Evolutionary conservation across 2,329 filamentous ascomycete genomes (phyloP).

Genomic region (Plectosphaerella plurivora): DNA sequence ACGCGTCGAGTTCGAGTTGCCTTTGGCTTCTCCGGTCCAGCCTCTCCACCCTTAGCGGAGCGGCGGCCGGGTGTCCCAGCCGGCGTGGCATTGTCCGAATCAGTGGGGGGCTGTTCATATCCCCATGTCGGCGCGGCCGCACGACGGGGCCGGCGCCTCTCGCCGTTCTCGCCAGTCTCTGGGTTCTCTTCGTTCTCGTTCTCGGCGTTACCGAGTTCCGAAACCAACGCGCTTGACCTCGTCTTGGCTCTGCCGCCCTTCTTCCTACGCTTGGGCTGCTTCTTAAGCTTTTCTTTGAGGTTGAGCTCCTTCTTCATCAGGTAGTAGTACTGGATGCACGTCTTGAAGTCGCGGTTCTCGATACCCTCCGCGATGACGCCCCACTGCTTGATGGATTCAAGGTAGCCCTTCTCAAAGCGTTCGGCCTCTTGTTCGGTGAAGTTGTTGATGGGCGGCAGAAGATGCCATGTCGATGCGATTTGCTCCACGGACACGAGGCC

Average conservation of each 20-base stretch:
- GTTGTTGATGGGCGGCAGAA: conserved; percentile 68
- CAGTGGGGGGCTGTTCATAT: conserved; percentile 53
- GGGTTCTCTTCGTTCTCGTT: conserved; percentile 51
- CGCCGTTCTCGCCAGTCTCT: conserved; percentile 55
- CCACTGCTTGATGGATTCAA: conserved; percentile 79
- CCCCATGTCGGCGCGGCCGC: conserved; percentile 70
- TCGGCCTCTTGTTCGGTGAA: conserved; percentile 68
- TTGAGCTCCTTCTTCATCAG: conserved; percentile 70
- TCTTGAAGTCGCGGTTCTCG: conserved; percentile 65
- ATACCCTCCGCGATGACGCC: conserved; percentile 68
- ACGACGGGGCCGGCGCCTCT: conserved; percentile 56
- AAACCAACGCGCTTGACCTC: conserved; percentile 60
- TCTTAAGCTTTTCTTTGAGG: conserved; percentile 71
- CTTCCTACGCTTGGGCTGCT: conserved; percentile 55
- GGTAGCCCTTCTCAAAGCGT: conserved; percentile 69
- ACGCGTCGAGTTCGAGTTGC: conserved; percentile 33
- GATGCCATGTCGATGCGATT: conserved; percentile 66
- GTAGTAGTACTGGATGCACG: conserved; percentile 85
- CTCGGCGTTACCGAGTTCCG: conserved; percentile 59
- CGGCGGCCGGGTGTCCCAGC: conserved; percentile 54
- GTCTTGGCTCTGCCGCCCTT: conserved; percentile 53
- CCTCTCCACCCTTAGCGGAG: conserved; percentile 39
- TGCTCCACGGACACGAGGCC: conserved; percentile 61
- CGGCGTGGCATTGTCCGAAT: conserved; percentile 56
- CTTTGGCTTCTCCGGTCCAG: conserved; percentile 35